Percentiles rank a stretch among this genome's conserved stretches.
Conservation (phyloP, 345 rosid species). For the Carallia brachiata region DNA sequence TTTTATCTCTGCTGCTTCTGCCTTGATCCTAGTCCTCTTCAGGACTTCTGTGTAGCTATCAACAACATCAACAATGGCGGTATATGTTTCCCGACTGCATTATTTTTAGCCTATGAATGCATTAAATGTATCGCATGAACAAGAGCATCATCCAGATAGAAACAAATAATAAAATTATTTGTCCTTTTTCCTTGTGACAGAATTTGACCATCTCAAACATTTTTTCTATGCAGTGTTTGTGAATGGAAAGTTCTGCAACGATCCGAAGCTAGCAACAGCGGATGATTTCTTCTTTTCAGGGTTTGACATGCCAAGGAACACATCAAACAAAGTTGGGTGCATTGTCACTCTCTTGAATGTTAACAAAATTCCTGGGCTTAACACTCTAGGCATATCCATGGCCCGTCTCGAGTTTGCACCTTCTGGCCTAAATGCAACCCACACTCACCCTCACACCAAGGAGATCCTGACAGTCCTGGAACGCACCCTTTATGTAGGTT, state of each 20-base stretch:
- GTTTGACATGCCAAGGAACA: not conserved
- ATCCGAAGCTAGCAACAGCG: not conserved
- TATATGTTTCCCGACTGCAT: not conserved
- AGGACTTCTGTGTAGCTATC: slow-evolving; percentile 8
- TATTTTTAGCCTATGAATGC: not conserved
- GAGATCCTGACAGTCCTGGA: not conserved
- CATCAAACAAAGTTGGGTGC: not conserved
- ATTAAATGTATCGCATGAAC: not conserved
- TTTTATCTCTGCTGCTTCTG: slow-evolving; percentile 2
- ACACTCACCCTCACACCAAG: not conserved
- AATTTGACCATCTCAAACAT: not conserved
- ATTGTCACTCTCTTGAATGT: not conserved
- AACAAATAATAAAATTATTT: too few species aligned
- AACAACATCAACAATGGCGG: slow-evolving; percentile 1
- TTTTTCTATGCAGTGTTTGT: not conserved
- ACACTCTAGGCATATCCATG: slow-evolving; percentile 10
- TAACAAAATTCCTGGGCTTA: not conserved
- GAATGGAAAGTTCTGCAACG: slow-evolving; percentile 7
- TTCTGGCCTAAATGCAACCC: slow-evolving; percentile 9
- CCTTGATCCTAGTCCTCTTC: slow-evolving; percentile 13
- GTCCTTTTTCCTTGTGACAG: too few species aligned
- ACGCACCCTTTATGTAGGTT: slow-evolving; percentile 5
- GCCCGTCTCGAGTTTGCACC: slow-evolving; percentile 3
- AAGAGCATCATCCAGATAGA: too few species aligned
- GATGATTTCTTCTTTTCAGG: slow-evolving; percentile 11